These are phyloP conservation scores for Suaeda aralocaspica DNA, from an alignment of 148 eudicot species.

Conservation along the genomic window DNA sequence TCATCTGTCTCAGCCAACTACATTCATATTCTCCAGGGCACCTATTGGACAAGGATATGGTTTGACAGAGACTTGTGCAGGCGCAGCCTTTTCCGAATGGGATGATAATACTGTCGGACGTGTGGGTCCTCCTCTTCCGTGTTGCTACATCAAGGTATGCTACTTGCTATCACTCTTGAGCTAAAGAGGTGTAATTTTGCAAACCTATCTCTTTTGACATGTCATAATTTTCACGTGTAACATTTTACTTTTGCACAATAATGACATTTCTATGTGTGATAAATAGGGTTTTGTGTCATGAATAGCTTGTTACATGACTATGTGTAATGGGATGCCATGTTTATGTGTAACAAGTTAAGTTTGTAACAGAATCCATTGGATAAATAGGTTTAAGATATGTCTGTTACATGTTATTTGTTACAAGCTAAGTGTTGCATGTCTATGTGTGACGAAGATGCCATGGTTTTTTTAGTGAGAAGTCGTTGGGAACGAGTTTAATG, in stretches of 20 bases:
- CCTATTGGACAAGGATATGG: constrained; percentile 98
- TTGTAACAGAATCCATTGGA: too few relatives aligned
- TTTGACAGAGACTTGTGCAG: constrained; percentile 95
- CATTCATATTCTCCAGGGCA: constrained; percentile 46
- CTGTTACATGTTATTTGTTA: too few relatives aligned
- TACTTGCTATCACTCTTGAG: not conserved
- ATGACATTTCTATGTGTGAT: not conserved
- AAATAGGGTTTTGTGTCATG: not conserved
- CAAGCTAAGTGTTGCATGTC: too few relatives aligned
- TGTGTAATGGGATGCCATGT: too few relatives aligned
- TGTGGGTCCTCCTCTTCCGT: constrained; percentile 99
- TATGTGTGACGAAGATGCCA: too few relatives aligned
- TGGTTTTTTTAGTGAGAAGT: too few relatives aligned
- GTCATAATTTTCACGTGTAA: not conserved
- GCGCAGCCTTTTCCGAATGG: constrained; percentile 81
- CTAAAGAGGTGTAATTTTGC: not conserved
- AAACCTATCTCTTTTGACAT: not conserved
- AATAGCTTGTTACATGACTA: too few relatives aligned
- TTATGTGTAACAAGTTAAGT: too few relatives aligned
- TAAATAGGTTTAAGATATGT: too few relatives aligned
- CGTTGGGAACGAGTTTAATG: not conserved
- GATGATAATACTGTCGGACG: constrained; percentile 91
- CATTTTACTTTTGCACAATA: not conserved
- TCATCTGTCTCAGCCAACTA: constrained; percentile 5
- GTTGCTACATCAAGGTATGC: constrained; percentile 77